Percentiles rank a stretch among this genome's conserved stretches.
phyloP scores from a whole-genome alignment of 805 yeast species.

The Yarrowia hollandica region DNA sequence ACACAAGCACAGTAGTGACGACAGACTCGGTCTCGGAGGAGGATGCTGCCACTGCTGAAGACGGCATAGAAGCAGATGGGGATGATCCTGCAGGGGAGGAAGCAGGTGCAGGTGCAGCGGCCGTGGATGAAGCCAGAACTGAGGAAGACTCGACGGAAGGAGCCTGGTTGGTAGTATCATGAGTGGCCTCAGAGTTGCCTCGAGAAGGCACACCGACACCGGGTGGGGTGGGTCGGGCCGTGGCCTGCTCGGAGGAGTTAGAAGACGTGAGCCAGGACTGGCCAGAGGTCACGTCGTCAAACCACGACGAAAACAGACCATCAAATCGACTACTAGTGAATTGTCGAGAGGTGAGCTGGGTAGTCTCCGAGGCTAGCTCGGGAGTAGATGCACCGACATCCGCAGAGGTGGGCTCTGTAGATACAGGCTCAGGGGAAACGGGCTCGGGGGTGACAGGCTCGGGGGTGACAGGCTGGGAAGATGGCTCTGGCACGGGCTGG shows the following conservation, averaged over 20 bases:
- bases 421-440: too few species aligned
- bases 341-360: conserved; percentile 27
- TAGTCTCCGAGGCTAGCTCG: too few species aligned
- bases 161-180: neutral
- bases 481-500: neutral
- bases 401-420: too few species aligned
- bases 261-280: conserved; percentile 21
- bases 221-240: conserved; percentile 21
- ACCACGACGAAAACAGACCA: conserved; percentile 13
- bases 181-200: neutral
- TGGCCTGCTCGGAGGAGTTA: conserved; percentile 17
- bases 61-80: conserved; percentile 14
- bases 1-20: neutral
- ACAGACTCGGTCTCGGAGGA: conserved; percentile 7
- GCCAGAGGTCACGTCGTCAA: conserved; percentile 7
- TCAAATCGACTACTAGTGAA: conserved; percentile 8
- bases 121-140: conserved; percentile 14
- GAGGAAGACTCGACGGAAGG: neutral
- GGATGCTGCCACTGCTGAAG: conserved; percentile 24
- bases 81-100: conserved; percentile 6
- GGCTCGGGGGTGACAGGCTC: neutral
- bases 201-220: neutral
- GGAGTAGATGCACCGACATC: neutral
- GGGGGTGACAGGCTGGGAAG: neutral
- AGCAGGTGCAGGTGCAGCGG: conserved; percentile 19